Percentiles rank a stretch among this genome's conserved stretches.
phyloP scores from a whole-genome alignment of 345 rosid genomes.

The Turritis glabra region DNA sequence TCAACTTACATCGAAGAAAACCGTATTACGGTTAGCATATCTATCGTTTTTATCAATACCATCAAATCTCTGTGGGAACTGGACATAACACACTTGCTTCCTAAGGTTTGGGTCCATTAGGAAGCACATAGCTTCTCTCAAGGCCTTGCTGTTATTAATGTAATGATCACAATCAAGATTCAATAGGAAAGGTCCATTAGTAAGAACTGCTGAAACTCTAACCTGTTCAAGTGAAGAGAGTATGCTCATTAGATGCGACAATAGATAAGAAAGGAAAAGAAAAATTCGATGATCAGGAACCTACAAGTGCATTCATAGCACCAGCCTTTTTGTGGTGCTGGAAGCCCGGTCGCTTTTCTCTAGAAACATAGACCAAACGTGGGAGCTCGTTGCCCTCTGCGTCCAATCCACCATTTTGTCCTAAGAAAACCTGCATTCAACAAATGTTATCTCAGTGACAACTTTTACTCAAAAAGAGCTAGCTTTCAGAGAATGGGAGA shows the following conservation, averaged over 20 bases:
- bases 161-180: slow-evolving; percentile 98
- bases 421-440: slow-evolving; percentile 81
- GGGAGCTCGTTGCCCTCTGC: slow-evolving; percentile 92
- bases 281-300: slow-evolving; percentile 28
- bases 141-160: slow-evolving; percentile 88
- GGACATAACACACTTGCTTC: slow-evolving; percentile 87
- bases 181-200: slow-evolving; percentile 89
- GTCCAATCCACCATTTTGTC: slow-evolving; percentile 91
- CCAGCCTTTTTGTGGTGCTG: slow-evolving; percentile 98
- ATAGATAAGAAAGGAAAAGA: neutral
- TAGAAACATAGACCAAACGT: slow-evolving; percentile 84
- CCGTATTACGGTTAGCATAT: slow-evolving; percentile 87
- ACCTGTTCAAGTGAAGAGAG: slow-evolving; percentile 53
- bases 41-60: slow-evolving; percentile 87
- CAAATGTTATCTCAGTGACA: neutral
- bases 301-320: slow-evolving; percentile 92
- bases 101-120: slow-evolving; percentile 94
- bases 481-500: neutral
- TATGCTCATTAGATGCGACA: neutral
- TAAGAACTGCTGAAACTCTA: slow-evolving; percentile 89
- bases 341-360: slow-evolving; percentile 95
- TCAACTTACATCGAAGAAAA: slow-evolving; percentile 88
- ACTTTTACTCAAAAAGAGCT: neutral
- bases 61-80: slow-evolving; percentile 93
- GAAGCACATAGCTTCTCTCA: slow-evolving; percentile 94